Evolutionary conservation across 192 early-diverging fungal genomes (phyloP), one percentile per base, ranked within the genome.

Genomic region (Coemansia sp.): DNA sequence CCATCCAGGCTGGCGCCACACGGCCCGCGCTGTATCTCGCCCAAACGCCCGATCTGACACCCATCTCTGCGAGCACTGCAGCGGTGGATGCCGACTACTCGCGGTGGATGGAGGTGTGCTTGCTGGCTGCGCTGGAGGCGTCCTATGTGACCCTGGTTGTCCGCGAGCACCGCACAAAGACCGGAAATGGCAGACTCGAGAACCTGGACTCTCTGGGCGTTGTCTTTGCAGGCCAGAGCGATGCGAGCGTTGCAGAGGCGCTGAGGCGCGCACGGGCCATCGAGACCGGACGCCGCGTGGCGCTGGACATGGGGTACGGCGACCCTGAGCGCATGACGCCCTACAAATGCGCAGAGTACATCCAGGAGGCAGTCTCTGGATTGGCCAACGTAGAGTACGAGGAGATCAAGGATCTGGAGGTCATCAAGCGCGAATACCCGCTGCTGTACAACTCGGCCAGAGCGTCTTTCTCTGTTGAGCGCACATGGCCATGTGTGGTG

Each of bases 321-420:
- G 89, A 88, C 64, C 86, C 89, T 15, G 90, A 94, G 61, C 81
- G 87, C n/a, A 91, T 92, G 88, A 83, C 90, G 9, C 92, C 92
- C 13, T 77, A 83, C 52, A 78, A 72, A 19, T 84, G 87, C 47
- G 83, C 84, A 4, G 75, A 83, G 43, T 84, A 85, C 55, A 80
- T 94, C 35, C 42, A 78, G 47, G 63, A 80, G 17, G 75, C 81
- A n/a, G 87, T 89, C 53, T 71, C 80, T 34, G 58, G 55, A 25
- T 36, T 78, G 14, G 58, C 71, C 0, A 72, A 64, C 7, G 71
- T 93, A 26, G 77, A 81, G 34, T 59, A 86, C 20, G 74, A 81
- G 14, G 78, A 90, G 23, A 68, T 85, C 53, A 77, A 80, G 45
- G 89, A 91, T 49, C 61, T 82, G 27, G 84, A 84, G 9, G 60